Conservation (phyloP, 768 basidiomycete species). For the Clitopilus passeckerianus region DNA sequence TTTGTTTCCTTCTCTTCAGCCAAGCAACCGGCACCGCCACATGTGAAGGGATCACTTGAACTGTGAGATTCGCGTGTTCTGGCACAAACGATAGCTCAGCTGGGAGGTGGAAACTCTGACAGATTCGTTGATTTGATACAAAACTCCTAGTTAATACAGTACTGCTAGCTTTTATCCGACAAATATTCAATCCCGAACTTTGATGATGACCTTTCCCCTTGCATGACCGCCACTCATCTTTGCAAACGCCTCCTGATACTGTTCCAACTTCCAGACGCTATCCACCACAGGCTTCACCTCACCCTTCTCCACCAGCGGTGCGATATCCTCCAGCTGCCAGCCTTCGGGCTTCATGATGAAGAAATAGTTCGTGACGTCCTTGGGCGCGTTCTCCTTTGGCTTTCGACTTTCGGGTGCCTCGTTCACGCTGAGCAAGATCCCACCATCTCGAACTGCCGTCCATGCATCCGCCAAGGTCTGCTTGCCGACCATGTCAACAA, state of each 20-base stretch:
- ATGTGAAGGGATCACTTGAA: too few species aligned
- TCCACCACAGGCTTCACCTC: neutral
- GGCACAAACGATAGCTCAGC: too few species aligned
- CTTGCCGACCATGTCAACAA: neutral
- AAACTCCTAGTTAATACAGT: too few species aligned
- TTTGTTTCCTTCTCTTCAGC: too few species aligned
- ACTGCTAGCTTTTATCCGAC: too few species aligned
- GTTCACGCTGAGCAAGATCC: neutral
- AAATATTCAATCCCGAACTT: neutral
- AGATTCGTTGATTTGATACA: too few species aligned
- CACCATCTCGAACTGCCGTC: neutral
- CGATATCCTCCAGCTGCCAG: neutral
- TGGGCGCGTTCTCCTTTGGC: neutral
- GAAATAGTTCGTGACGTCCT: neutral
- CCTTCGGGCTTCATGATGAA: neutral
- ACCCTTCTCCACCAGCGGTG: neutral
- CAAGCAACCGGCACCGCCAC: too few species aligned
- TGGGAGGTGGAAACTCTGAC: too few species aligned
- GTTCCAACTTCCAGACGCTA: neutral
- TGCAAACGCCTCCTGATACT: neutral
- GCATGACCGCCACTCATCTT: neutral
- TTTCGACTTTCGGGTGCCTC: neutral
- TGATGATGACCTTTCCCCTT: neutral
- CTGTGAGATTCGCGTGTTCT: too few species aligned
- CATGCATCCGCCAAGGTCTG: neutral